Evolutionary conservation across 352 stramenopile species (phyloP), one percentile per base, ranked within the genome.

Genomic region (Pythium apleroticum): DNA sequence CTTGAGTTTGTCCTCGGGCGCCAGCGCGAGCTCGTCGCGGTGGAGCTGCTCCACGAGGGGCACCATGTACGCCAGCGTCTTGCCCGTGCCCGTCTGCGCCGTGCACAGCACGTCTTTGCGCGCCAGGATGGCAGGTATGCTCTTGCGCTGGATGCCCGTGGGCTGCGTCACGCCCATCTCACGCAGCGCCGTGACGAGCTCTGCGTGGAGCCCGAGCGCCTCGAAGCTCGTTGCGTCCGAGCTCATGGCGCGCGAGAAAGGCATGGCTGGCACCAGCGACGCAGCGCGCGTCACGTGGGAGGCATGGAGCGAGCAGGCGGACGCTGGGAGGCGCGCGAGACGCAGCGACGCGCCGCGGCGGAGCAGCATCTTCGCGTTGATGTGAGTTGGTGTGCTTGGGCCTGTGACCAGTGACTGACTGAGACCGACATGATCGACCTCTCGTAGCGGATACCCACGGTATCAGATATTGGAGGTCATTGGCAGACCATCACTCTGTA

Each of bases 81-180:
- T 78, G 48, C 72, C 72, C 53, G 68, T 78, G 57, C 72, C 72
- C 12, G 72, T 78, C 55, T 74, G 68, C 48, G 69, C 72, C 37
- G 69, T 71, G 53, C 68, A 76, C n/a, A 78, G 54, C 11, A 78
- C 57, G 50, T 78, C 68, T 41, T 76, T 62, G 27, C 60, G 45
- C 33, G 63, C 59, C 14, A 78, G 56, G n/a, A 74, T 67, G 4
- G 72, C 72, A 10, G 52, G 27, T 4, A 75, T 62, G 33, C 63
- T 75, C 57, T 73, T 69, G 30, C 41, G 49, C 59, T 78, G 72
- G 31, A 78, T 73, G 33, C 8, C 49, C 11, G 72, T 78, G 20
- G 72, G 72, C 24, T 50, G 52, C 8, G 55, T 39, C 12, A 78
- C 52, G 27, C 64, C 63, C 60, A 71, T 78, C 30, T 69, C 65